A percentile compares a stretch with the other conserved stretches of the same genome.
phyloP scores from a whole-genome alignment of 2,329 filamentous ascomycete genomes.

The Ceratocystis albifundus region DNA sequence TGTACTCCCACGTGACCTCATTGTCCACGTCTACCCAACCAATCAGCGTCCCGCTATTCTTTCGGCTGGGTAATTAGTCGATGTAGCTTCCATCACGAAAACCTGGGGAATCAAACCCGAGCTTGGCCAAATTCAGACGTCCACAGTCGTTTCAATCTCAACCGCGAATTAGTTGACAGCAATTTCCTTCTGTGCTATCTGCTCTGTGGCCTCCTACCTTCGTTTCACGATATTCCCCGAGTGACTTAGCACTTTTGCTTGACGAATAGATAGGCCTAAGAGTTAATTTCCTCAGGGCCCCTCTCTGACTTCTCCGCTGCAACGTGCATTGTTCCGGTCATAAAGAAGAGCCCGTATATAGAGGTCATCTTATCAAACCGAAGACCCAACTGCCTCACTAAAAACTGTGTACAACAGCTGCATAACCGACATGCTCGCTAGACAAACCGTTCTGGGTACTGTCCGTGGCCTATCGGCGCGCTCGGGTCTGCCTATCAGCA shows the following conservation, averaged over 20 bases:
- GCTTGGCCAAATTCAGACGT: no score
- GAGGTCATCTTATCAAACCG: no score
- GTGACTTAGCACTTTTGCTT: not conserved
- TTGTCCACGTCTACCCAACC: not conserved
- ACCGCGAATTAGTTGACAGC: no score
- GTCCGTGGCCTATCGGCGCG: not conserved
- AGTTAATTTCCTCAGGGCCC: not conserved
- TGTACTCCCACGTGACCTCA: not conserved
- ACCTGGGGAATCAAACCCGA: slow-evolving; percentile 1
- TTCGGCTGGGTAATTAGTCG: not conserved
- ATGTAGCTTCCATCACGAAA: slow-evolving; percentile 8
- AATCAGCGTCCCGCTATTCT: slow-evolving; percentile 10
- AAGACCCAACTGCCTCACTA: no score
- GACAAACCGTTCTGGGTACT: not conserved
- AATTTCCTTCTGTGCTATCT: no score
- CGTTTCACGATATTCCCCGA: no score
- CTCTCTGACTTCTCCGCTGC: not conserved
- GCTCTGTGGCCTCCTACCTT: no score
- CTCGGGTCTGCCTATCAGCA: not conserved
- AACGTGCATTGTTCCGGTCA: not conserved
- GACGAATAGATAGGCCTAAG: no score
- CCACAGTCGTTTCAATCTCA: no score
- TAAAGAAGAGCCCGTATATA: not conserved
- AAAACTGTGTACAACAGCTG: not conserved
- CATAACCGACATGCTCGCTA: not conserved